These are phyloP conservation scores for Nemophila menziesii DNA, from an alignment of 257 asterid genomes.

Conservation along the genomic window DNA sequence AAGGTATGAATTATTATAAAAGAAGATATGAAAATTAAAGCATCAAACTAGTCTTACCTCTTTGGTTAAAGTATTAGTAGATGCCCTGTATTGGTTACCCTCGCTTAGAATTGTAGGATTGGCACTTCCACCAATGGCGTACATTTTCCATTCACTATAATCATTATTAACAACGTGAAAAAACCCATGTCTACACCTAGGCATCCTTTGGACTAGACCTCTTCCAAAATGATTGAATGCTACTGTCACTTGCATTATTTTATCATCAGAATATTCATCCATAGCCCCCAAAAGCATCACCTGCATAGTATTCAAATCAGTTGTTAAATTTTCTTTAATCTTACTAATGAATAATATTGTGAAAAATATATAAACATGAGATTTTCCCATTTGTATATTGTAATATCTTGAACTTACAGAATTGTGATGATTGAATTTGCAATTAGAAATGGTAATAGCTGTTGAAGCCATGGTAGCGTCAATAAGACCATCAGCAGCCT, in stretches of 20 bases:
- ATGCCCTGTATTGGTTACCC: constrained; percentile 36
- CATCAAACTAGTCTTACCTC: too few relatives aligned
- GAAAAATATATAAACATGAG: too few relatives aligned
- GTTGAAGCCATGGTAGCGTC: constrained; percentile 22
- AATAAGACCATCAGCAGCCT: constrained; percentile 25
- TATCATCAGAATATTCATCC: constrained; percentile 13
- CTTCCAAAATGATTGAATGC: constrained; percentile 28
- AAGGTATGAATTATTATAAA: too few relatives aligned
- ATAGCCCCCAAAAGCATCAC: constrained; percentile 26
- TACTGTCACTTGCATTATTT: constrained; percentile 19
- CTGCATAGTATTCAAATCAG: constrained; percentile 3
- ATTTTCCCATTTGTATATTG: too few relatives aligned
- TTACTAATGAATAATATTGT: neutral
- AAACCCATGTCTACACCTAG: constrained; percentile 29
- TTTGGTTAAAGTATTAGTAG: constrained; percentile 35
- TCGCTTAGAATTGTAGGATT: constrained; percentile 30
- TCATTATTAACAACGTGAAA: constrained; percentile 23
- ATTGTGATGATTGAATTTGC: constrained; percentile 25
- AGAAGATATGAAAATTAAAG: too few relatives aligned
- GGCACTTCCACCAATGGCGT: constrained; percentile 30
- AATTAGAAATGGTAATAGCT: constrained; percentile 26
- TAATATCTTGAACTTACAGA: constrained; percentile 8
- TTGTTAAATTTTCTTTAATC: neutral
- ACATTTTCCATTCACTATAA: constrained; percentile 27
- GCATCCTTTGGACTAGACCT: constrained; percentile 26